These are phyloP conservation scores for Mycena venus DNA, from an alignment of 768 basidiomycete species.

Conservation along the genomic window DNA sequence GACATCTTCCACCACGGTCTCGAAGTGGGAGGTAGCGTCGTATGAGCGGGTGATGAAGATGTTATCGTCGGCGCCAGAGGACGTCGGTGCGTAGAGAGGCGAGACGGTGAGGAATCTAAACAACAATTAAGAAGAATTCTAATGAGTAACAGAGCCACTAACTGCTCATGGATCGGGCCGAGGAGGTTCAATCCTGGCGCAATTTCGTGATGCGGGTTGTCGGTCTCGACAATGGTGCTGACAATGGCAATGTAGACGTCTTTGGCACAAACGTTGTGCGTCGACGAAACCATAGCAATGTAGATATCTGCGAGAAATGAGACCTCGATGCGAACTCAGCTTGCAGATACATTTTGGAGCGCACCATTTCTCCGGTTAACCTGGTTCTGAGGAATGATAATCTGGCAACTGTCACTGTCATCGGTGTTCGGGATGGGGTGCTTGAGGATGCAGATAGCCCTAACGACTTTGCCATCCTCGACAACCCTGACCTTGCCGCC, in stretches of 20 bases:
- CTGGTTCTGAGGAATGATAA: slow-evolving; percentile 99
- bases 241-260: slow-evolving; percentile 97
- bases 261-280: slow-evolving; percentile 97
- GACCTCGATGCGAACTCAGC: too few species aligned
- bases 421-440: slow-evolving; percentile 99
- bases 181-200: slow-evolving; percentile 92
- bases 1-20: slow-evolving; percentile 98
- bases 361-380: slow-evolving; percentile 92
- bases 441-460: slow-evolving; percentile 98
- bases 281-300: slow-evolving; percentile 96
- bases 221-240: slow-evolving; percentile 97
- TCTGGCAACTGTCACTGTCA: slow-evolving; percentile 93
- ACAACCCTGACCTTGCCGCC: slow-evolving; percentile 89
- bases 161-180: slow-evolving; percentile 96
- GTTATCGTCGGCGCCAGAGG: slow-evolving; percentile 84
- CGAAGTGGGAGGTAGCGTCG: slow-evolving; percentile 99
- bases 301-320: slow-evolving; percentile 84
- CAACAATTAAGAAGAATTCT: slow-evolving; percentile 18
- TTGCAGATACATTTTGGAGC: slow-evolving; percentile 38
- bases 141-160: slow-evolving; percentile 41
- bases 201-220: slow-evolving; percentile 92
- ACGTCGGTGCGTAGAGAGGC: slow-evolving; percentile 90
- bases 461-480: slow-evolving; percentile 94
- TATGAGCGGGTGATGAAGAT: slow-evolving; percentile 98
- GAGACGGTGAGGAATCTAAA: slow-evolving; percentile 90